A percentile compares a stretch with the other conserved stretches of the same genome.
Conservation (phyloP, 208 protist species). For the Crithidia fasciculata region DNA sequence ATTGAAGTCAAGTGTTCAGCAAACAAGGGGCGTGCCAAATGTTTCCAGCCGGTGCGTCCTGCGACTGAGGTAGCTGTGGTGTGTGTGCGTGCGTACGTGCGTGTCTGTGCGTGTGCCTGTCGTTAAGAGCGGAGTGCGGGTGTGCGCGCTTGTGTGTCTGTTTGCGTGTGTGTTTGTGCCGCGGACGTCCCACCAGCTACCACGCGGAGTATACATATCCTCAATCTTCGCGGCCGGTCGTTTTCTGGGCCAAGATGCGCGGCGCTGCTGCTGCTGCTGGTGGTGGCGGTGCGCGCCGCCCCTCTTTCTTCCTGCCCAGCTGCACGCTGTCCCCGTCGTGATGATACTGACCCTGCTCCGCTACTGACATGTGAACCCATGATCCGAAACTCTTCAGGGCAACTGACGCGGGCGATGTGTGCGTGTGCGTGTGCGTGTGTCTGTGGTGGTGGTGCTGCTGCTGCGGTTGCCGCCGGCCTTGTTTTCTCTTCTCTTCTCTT, state of each 20-base stretch:
- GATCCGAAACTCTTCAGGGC: conserved; percentile 38
- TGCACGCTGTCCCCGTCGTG: conserved; percentile 22
- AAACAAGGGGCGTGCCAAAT: conserved; percentile 46
- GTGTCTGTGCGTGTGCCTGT: too few relatives aligned
- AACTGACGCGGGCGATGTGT: conserved; percentile 27
- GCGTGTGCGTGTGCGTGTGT: not conserved
- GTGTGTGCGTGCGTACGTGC: not conserved
- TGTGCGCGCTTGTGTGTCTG: not conserved
- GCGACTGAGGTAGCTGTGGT: conserved; percentile 42
- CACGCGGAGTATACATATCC: conserved; percentile 18
- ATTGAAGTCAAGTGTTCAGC: conserved; percentile 65
- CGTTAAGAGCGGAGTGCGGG: not conserved
- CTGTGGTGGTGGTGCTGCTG: not conserved
- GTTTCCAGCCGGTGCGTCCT: conserved; percentile 60
- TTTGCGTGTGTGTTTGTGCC: conserved; percentile 20
- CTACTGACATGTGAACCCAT: conserved; percentile 39
- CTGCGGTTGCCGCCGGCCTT: not conserved
- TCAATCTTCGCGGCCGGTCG: conserved; percentile 30
- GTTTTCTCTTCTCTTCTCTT: not conserved
- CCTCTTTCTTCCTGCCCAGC: too few relatives aligned
- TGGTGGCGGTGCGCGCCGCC: too few relatives aligned
- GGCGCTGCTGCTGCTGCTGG: not conserved
- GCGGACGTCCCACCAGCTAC: conserved; percentile 21
- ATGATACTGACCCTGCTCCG: conserved; percentile 38
- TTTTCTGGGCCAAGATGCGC: conserved; percentile 30